Conservation (phyloP, 1,139 yeast species). For the Kluyveromyces marxianus region DNA sequence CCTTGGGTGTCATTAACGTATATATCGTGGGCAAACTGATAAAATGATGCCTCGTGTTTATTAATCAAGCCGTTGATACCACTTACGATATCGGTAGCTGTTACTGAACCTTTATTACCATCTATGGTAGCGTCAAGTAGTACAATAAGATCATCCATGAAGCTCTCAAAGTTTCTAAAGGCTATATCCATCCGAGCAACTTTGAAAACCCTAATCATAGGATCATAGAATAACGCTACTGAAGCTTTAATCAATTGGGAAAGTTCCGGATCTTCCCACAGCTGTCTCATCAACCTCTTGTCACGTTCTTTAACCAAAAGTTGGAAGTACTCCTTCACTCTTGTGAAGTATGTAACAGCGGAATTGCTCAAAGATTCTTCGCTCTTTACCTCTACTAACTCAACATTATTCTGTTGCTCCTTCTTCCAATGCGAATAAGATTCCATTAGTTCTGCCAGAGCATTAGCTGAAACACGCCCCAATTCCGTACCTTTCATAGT, state of each 20-base stretch:
- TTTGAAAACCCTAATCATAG: constrained; percentile 68
- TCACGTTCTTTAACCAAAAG: constrained; percentile 64
- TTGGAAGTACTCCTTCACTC: constrained; percentile 55
- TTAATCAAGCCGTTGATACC: constrained; percentile 56
- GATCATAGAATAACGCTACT: constrained; percentile 74
- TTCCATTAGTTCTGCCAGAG: constrained; percentile 23
- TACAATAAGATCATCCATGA: constrained; percentile 62
- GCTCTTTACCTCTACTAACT: constrained; percentile 1
- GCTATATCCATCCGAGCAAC: constrained; percentile 72
- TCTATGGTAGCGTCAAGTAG: constrained; percentile 40
- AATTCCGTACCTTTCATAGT: constrained; percentile 21
- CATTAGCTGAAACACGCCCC: constrained; percentile 16
- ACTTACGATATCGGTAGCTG: constrained; percentile 47
- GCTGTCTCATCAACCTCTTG: constrained; percentile 60
- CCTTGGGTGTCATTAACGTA: constrained; percentile 66
- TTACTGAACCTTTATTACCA: constrained; percentile 34
- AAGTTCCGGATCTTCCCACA: constrained; percentile 82
- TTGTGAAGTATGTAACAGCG: constrained; percentile 33
- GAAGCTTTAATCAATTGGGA: constrained; percentile 63
- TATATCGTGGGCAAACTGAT: constrained; percentile 68
- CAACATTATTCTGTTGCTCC: constrained; percentile 15
- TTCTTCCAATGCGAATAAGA: constrained; percentile 35
- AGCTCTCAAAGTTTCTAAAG: constrained; percentile 62
- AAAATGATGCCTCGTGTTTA: constrained; percentile 62
- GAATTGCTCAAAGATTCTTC: constrained; percentile 7